phyloP scores from a whole-genome alignment of 1,139 yeast genomes.

The Blastobotrys raffinosifermentans region DNA sequence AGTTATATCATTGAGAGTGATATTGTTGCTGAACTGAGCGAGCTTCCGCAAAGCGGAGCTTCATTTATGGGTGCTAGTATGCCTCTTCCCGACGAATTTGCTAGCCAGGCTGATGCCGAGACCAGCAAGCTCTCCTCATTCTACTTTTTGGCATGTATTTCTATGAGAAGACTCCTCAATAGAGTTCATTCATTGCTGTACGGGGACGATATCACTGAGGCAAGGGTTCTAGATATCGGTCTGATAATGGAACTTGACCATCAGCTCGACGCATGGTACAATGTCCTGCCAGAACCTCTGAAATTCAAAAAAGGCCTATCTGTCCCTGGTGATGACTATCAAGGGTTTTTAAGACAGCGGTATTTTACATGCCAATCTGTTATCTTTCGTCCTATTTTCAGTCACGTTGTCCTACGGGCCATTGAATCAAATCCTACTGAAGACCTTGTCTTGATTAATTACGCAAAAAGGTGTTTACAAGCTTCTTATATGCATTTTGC shows the following conservation, averaged over 20 bases:
- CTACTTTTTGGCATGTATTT: constrained; percentile 19
- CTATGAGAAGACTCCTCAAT: constrained; percentile 18
- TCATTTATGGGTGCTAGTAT: constrained; percentile 13
- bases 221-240: constrained; percentile 11
- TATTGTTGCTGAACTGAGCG: constrained; percentile 15
- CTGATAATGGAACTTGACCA: constrained; percentile 15
- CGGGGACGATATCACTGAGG: constrained; percentile 11
- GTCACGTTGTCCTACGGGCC: constrained; percentile 13
- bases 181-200: constrained; percentile 17
- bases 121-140: constrained; percentile 13
- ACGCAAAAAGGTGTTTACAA: constrained; percentile 13
- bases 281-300: constrained; percentile 15
- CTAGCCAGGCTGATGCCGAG: constrained; percentile 15
- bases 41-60: constrained; percentile 17
- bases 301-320: constrained; percentile 12
- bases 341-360: constrained; percentile 18
- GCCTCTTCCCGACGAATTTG: constrained; percentile 14
- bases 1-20: constrained; percentile 18
- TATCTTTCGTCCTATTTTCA: constrained; percentile 16
- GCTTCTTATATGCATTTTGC: constrained; percentile 15
- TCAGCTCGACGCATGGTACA: constrained; percentile 18
- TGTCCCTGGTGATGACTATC: constrained; percentile 13
- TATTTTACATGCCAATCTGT: constrained; percentile 19
- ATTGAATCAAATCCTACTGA: constrained; percentile 8
- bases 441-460: constrained; percentile 9